A percentile compares a stretch with the other conserved stretches of the same genome.
phyloP scores from a whole-genome alignment of 1,139 yeast species.

The Debaryomyces sp. region DNA sequence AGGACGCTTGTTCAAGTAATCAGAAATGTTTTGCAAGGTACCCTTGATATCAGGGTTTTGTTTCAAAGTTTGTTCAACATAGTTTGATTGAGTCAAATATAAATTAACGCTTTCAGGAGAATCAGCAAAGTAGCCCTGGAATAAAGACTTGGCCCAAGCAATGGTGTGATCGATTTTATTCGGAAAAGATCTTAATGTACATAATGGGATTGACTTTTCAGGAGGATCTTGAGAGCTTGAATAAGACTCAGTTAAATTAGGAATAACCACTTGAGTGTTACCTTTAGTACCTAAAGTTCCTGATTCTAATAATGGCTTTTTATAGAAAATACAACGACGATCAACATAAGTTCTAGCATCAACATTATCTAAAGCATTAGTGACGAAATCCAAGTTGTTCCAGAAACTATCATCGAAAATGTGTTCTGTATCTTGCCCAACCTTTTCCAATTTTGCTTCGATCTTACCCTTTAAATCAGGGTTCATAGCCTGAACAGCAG shows the following conservation, averaged over 20 bases:
- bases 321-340: constrained; percentile 91
- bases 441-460: constrained; percentile 78
- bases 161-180: constrained; percentile 97
- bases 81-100: constrained; percentile 89
- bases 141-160: constrained; percentile 97
- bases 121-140: constrained; percentile 91
- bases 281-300: constrained; percentile 99
- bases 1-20: constrained; percentile 79
- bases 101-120: constrained; percentile 91
- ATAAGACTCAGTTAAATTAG: constrained; percentile 90
- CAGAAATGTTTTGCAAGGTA: constrained; percentile 74
- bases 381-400: constrained; percentile 80
- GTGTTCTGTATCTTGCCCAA: constrained; percentile 89
- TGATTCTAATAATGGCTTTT: constrained; percentile 89
- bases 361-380: constrained; percentile 95
- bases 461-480: constrained; percentile 81
- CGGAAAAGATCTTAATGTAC: constrained; percentile 97
- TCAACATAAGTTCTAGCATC: constrained; percentile 98
- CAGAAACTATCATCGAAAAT: constrained; percentile 88
- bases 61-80: constrained; percentile 85
- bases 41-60: constrained; percentile 92
- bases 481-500: constrained; percentile 82
- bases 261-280: constrained; percentile 94
- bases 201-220: constrained; percentile 93
- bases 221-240: constrained; percentile 98